Conservation (phyloP, 352 stramenopile species). For the Phytopythium helicoides region DNA sequence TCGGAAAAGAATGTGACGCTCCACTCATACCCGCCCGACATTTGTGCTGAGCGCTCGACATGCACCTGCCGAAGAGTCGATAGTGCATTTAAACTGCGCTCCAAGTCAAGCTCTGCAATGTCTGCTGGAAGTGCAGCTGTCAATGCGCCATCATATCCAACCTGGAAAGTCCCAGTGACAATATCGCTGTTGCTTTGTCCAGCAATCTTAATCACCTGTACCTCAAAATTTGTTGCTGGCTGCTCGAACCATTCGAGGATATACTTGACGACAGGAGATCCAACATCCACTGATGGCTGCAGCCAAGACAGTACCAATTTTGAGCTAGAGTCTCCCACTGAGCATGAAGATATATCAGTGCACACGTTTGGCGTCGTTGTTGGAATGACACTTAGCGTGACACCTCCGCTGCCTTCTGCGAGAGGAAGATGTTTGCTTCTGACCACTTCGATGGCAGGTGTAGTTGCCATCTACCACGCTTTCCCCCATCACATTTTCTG, state of each 20-base stretch:
- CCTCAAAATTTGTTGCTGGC: constrained; percentile 35
- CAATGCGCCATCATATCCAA: constrained; percentile 49
- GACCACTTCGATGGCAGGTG: constrained; percentile 59
- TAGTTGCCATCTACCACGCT: constrained; percentile 20
- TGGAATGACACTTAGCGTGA: constrained; percentile 52
- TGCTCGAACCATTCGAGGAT: constrained; percentile 73
- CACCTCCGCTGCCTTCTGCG: constrained; percentile 41
- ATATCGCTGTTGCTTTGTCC: constrained; percentile 27
- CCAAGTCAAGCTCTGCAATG: constrained; percentile 57
- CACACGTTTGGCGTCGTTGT: constrained; percentile 14
- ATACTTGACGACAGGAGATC: constrained; percentile 57
- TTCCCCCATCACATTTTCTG: constrained; percentile 77
- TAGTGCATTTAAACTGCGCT: constrained; percentile 58
- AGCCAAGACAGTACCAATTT: constrained; percentile 61
- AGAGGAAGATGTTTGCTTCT: constrained; percentile 50
- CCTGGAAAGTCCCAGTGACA: constrained; percentile 73
- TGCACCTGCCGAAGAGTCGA: constrained; percentile 65
- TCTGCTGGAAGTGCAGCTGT: constrained; percentile 55
- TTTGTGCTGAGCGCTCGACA: constrained; percentile 57
- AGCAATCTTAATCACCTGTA: constrained; percentile 71
- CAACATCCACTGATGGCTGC: constrained; percentile 29
- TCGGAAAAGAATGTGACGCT: constrained; percentile 75
- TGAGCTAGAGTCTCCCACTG: constrained; percentile 34
- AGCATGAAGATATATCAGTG: constrained; percentile 7
- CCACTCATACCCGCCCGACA: constrained; percentile 65